Evolutionary conservation across 371 early-diverging fungal species (phyloP).

Genomic region (Lichtheimia hyalospora): DNA sequence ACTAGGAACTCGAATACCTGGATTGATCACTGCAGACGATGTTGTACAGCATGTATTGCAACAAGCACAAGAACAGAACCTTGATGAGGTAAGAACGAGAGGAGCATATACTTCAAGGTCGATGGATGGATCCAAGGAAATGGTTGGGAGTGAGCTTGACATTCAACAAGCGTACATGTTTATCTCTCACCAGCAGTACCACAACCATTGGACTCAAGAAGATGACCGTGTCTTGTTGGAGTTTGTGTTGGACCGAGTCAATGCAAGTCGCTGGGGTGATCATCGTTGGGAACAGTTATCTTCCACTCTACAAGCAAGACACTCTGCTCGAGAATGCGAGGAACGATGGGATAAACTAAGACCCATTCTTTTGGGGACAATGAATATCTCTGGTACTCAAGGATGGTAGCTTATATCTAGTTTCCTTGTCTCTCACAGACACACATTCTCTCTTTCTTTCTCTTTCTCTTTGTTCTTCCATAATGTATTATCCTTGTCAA

Average conservation of each 20-base stretch:
- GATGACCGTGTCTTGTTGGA: constrained; percentile 10
- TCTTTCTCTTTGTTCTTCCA: too few relatives aligned
- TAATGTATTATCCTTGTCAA: too few relatives aligned
- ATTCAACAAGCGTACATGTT: neutral
- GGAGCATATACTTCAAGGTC: neutral
- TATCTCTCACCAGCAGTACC: neutral
- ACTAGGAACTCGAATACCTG: neutral
- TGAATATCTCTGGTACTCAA: constrained; percentile 6
- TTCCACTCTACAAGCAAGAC: constrained; percentile 7
- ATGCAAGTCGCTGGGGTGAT: constrained; percentile 5
- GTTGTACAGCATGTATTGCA: constrained; percentile 8
- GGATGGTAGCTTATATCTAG: neutral
- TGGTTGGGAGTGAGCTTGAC: too few relatives aligned
- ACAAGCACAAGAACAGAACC: neutral
- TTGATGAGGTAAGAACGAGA: neutral
- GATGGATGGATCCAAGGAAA: neutral
- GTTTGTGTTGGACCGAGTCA: constrained; percentile 5
- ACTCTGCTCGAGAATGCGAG: constrained; percentile 10
- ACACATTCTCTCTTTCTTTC: too few relatives aligned
- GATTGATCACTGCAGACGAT: constrained; percentile 3
- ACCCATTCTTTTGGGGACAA: constrained; percentile 7
- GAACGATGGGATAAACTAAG: constrained; percentile 11
- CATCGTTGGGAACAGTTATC: constrained; percentile 9
- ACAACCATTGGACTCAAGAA: constrained; percentile 4
- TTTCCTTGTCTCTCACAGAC: too few relatives aligned